Base-by-base conservation (phyloP, 371 early-diverging fungal species). In the Mortierella sp. region DNA sequence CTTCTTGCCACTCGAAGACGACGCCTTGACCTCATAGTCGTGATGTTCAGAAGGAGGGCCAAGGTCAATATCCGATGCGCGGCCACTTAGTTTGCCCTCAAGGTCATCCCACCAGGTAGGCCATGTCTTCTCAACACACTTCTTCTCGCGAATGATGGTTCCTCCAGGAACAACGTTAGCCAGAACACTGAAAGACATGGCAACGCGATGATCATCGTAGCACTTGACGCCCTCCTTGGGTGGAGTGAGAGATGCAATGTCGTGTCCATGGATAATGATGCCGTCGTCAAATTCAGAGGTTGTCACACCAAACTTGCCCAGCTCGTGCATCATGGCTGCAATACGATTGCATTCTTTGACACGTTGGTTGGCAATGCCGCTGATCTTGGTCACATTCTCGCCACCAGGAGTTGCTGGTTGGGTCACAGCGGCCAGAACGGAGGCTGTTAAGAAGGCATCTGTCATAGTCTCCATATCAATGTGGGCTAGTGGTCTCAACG, bases 391-490 rank as follows among this genome's bases (percentile, higher is more conserved):
- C 18, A 88, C 83, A 54, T 86, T 83, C 14, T 79, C 79, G 18
- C 82, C 84, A 9, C 73, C 79, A 10, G 83, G 82, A 4, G 82
- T 70, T 21, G 86, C 82, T 14, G 62, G 78, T 14, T 69, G 81
- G 1, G 93, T 90, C 2, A 95, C 95, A 7, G 97, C 97, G 14
- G 97, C 98, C 18, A 97, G 85, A 16, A 93, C 97, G 0, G 94
- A 86, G 0, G 97, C 97, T 2, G 98, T 98, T 79, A 98, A 83
- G 84, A 98, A 98, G 9, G 98, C 98, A 78, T 98, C 98, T 0
- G 98, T 98, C 97, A 98, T 95, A 14, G 94, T 90, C 80, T 96
- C 97, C 98, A 98, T 98, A 67, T 98, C 96, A 62, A 98, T 91
- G 19, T 83, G 71, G 10, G 90, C 82, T 8, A 98, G 74, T n/a